Conservation (phyloP, 306 rosid species). For the Glycine tomentella region DNA sequence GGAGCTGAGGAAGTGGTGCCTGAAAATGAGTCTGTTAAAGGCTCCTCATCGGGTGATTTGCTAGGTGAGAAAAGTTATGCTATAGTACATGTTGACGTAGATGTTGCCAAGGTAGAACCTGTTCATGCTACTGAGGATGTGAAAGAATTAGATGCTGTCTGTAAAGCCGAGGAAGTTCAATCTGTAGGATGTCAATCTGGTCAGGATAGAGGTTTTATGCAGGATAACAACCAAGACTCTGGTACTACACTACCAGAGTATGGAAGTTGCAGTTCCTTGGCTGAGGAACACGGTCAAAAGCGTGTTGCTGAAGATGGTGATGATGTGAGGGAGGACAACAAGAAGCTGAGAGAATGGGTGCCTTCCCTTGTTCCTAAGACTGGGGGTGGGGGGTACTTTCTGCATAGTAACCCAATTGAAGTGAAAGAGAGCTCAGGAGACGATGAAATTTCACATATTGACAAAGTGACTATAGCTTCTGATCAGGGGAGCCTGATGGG, state of each 20-base stretch:
- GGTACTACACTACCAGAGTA: slow-evolving; percentile 48
- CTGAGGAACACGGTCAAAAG: slow-evolving; percentile 73
- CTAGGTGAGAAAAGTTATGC: slow-evolving; percentile 51
- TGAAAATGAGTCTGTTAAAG: slow-evolving; percentile 53
- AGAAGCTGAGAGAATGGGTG: slow-evolving; percentile 70
- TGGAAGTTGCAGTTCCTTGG: slow-evolving; percentile 56
- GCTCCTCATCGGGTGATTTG: slow-evolving; percentile 51
- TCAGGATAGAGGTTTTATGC: slow-evolving; percentile 53
- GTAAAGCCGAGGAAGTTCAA: slow-evolving; percentile 53
- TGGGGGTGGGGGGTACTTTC: slow-evolving; percentile 60
- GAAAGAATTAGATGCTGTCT: slow-evolving; percentile 55
- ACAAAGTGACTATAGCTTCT: slow-evolving; percentile 50
- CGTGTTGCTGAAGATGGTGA: slow-evolving; percentile 60
- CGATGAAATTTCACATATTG: slow-evolving; percentile 51
- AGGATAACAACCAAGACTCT: slow-evolving; percentile 54
- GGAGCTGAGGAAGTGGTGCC: slow-evolving; percentile 46
- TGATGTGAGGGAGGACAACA: slow-evolving; percentile 62
- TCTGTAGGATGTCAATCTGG: slow-evolving; percentile 34
- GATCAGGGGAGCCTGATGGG: slow-evolving; percentile 57
- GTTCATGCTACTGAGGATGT: slow-evolving; percentile 49
- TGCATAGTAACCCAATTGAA: slow-evolving; percentile 58
- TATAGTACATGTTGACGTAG: slow-evolving; percentile 54
- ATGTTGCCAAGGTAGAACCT: slow-evolving; percentile 51
- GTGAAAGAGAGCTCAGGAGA: slow-evolving; percentile 54
- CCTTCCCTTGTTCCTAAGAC: slow-evolving; percentile 61